Evolutionary conservation across 148 eudicot species (phyloP).

Genomic region (Bassia scoparia): DNA sequence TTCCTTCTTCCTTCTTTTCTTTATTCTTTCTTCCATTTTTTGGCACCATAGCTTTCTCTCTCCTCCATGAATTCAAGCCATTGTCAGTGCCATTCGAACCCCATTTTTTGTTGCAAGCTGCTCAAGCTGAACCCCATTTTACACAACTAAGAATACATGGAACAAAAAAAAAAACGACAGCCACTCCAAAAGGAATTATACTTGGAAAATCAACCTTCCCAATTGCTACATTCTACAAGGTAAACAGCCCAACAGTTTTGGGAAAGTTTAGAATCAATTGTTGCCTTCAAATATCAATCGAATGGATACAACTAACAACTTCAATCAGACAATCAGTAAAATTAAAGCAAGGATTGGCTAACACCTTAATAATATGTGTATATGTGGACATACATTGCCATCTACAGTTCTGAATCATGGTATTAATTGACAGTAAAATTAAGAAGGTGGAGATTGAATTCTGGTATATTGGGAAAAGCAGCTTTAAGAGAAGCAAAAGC

Average conservation of each 20-base stretch:
- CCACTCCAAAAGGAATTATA: too few relatives aligned
- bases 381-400: background rate
- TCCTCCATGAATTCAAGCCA: too few relatives aligned
- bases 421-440: background rate
- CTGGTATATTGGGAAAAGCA: slow-evolving; percentile 43
- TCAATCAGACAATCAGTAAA: background rate
- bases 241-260: background rate
- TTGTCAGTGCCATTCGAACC: too few relatives aligned
- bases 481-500: slow-evolving; percentile 75
- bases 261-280: background rate
- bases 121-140: too few relatives aligned
- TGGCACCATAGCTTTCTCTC: too few relatives aligned
- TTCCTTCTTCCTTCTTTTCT: too few relatives aligned
- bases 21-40: too few relatives aligned
- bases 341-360: background rate
- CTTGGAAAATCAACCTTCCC: too few relatives aligned
- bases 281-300: background rate
- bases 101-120: too few relatives aligned
- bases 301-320: background rate
- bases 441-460: too few relatives aligned
- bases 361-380: background rate
- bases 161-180: too few relatives aligned
- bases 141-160: too few relatives aligned
- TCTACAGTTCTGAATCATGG: background rate
- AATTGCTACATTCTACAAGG: background rate